These are phyloP conservation scores for Fusarium annulatum DNA, from an alignment of 2,329 filamentous ascomycete species.

Conservation along the genomic window DNA sequence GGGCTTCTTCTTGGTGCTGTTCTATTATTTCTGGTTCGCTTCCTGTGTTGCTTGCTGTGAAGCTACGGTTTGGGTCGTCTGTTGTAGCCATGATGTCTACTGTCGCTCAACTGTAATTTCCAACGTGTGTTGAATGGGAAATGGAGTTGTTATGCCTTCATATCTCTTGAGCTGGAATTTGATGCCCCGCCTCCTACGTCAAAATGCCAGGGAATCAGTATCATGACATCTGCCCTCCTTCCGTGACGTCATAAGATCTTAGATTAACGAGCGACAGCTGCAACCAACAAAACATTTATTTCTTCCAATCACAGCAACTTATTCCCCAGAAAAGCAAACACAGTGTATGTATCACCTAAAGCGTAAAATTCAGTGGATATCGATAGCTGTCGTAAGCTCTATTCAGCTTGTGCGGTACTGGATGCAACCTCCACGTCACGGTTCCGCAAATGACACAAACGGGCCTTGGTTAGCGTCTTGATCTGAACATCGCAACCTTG, in stretches of 20 bases:
- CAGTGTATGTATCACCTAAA: neutral
- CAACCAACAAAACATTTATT: neutral
- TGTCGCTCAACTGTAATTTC: neutral
- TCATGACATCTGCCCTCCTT: conserved; percentile 14
- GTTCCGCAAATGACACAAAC: conserved; percentile 23
- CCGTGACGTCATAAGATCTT: conserved; percentile 28
- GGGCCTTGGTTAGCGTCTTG: neutral
- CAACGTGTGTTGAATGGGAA: too few relatives aligned
- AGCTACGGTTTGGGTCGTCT: conserved; percentile 27
- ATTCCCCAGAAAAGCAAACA: neutral
- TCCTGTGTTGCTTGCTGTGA: conserved; percentile 21
- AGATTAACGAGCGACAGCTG: conserved; percentile 10
- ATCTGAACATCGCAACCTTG: neutral
- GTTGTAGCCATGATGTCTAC: conserved; percentile 15
- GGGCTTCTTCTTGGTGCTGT: conserved; percentile 43
- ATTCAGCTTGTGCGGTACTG: neutral
- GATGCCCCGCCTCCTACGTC: conserved; percentile 38
- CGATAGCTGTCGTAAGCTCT: neutral
- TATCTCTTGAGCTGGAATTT: conserved; percentile 18
- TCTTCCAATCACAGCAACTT: neutral
- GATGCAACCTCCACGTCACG: conserved; percentile 24
- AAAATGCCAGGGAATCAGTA: conserved; percentile 22
- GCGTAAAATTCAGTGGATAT: neutral
- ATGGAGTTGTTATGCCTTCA: neutral
- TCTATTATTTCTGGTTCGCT: conserved; percentile 49